Base-by-base conservation (phyloP, 1,284 basidiomycete species). In the Inonotus hispidus region DNA sequence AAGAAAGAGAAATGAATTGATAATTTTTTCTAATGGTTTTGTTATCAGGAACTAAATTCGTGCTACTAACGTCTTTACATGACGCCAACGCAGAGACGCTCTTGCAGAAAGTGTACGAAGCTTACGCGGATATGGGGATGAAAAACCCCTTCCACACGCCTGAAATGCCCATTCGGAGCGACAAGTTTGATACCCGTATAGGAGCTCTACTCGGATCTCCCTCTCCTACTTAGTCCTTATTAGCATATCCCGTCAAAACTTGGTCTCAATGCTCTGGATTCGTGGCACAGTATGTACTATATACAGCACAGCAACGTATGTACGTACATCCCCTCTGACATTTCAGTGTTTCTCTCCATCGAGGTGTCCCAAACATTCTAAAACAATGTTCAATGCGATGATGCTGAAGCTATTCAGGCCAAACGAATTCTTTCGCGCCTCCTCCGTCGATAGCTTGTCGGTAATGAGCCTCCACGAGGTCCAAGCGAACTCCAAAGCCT, bases 61-160 rank as follows among this genome's bases (percentile, higher is more conserved):
- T 99, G 2, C 77, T 99, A 1, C 77, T 98, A 50, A 93, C 92
- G 1, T 90, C 92, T 0, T 76, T 92, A 14, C 79, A 87, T 50
- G 90, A 96, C 71, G 75, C 82, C 58, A 81, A 83, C 27, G 84
- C 89, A 37, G 93, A 95, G 60, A 73, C 83, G 2, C 75, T 88
- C 10, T 74, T 94, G 54, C 87, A 90, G 69, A 90, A 85, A 70
- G 87, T 93, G 58, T 97, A 97, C 74, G 93, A 96, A 72, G 83
- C 83, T 14, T 98, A 95, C 76, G 82, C 93, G 1, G 95, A 98
- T 70, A 87, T 91, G 3, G 95, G 97, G 58, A 97, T 98, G 94
- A 98, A 99, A 80, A 98, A 98, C 71, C 97, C 97, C 0, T 99
- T 99, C 76, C 95, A 99, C 72, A 97, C 94, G 2, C 90, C 92